phyloP scores from a whole-genome alignment of 169 alveolate species.

The Cardiosporidium cionae region DNA sequence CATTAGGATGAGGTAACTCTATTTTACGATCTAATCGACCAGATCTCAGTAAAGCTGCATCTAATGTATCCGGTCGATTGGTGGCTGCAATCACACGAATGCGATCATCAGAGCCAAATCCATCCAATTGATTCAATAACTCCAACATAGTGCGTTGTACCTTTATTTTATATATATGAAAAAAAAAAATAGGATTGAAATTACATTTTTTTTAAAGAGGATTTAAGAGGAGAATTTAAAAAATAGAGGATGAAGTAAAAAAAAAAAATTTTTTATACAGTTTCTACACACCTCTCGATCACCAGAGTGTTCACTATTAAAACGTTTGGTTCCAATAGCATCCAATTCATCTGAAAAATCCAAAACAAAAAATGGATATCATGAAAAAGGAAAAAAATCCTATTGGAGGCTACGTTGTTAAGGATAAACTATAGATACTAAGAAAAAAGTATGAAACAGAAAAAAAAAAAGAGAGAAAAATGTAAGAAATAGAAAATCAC shows the following conservation, averaged over 20 bases:
- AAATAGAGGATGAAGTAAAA: too few relatives aligned
- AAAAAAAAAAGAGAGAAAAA: neutral
- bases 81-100: conserved; percentile 95
- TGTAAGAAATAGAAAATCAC: too few relatives aligned
- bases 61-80: conserved; percentile 96
- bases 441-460: neutral
- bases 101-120: conserved; percentile 80
- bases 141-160: conserved; percentile 98
- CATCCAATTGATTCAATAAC: conserved; percentile 91
- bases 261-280: too few relatives aligned
- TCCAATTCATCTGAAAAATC: conserved; percentile 97
- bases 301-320: conserved; percentile 87
- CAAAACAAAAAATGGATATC: too few relatives aligned
- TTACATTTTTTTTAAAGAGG: too few relatives aligned
- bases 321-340: conserved; percentile 86
- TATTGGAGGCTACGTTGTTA: too few relatives aligned
- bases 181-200: too few relatives aligned
- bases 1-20: conserved; percentile 99
- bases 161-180: too few relatives aligned
- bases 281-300: conserved; percentile 99
- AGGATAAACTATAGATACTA: neutral
- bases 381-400: neutral
- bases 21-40: conserved; percentile 99
- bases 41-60: conserved; percentile 95
- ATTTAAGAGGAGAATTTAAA: too few relatives aligned